Base-by-base conservation (phyloP, 2,329 filamentous ascomycete genomes). In the Penicillium sp. region DNA sequence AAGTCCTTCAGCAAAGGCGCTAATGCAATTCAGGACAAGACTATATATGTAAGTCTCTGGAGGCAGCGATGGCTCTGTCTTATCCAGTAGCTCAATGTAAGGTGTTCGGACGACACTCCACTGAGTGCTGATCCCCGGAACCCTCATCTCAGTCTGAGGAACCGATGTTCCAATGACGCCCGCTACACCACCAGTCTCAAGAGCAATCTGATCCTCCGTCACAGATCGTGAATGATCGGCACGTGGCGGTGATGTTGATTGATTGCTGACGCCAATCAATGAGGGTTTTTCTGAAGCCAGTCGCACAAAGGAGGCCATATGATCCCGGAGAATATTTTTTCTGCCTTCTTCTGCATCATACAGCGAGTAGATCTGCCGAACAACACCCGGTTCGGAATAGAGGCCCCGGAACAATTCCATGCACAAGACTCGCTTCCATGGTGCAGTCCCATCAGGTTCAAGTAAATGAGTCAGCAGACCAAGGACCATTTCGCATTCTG, bases 1-100 rank as follows among this genome's bases (percentile, higher is more conserved):
- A 19, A 99, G 80, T 2, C 91, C 92, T 69, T 99, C 95, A 0
- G 93, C 96, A 49, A 99, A 84, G 1, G 88, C 91, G 45, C 90
- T 93, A 58, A 99, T 89, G 68, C 93, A 98, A 2, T 90, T 89
- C 43, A 99, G 77, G 1, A 93, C 90, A 48, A 99, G 80, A 60
- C 90, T 91, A 75, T 97, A 98, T 8, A 96, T 84, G 68, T 99
- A 99, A 0, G 95, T 96, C 59, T 97, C 93, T 0, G 95, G 95
- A 22, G 96, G 84, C 0, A 80, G 67, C 4, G 93, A 92, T 0
- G 93, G 84, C 48, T 96, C 93, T 0, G 86, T 85, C 73, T 98
- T 99, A 76, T 99, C 95, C 21, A 98, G 84, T 62, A 96, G 91
- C 66, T 99, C 95, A 59, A 98, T 91, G 69, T 91, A 96, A 5